These are phyloP conservation scores for Chlamydomonas applanata DNA, from an alignment of 139 green algal species.

Conservation along the genomic window DNA sequence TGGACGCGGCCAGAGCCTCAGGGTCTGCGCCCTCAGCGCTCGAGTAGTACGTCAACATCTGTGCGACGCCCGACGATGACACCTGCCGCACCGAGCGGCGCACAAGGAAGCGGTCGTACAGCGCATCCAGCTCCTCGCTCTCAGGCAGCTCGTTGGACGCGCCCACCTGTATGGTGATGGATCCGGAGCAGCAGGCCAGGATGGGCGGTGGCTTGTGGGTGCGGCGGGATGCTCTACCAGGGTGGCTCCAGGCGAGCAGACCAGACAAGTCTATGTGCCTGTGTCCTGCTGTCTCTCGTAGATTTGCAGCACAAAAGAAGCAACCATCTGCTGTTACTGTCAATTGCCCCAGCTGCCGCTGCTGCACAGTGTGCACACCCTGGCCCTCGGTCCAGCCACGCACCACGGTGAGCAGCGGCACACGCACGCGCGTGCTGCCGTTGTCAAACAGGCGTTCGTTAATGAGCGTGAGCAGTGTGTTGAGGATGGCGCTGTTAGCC, in stretches of 20 bases:
- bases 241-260: too few relatives aligned
- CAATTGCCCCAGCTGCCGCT: too few relatives aligned
- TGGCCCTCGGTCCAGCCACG: too few relatives aligned
- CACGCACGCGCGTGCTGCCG: conserved; percentile 60
- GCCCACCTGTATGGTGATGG: conserved; percentile 17
- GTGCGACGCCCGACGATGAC: conserved; percentile 18
- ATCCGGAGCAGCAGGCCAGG: too few relatives aligned
- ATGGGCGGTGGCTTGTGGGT: too few relatives aligned
- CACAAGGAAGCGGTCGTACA: conserved; percentile 88
- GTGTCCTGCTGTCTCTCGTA: too few relatives aligned
- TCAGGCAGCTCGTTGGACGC: conserved; percentile 88
- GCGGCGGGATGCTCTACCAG: too few relatives aligned
- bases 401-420: conserved; percentile 34
- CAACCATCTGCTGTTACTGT: too few relatives aligned
- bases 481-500: conserved; percentile 90
- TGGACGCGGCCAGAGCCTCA: not conserved
- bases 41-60: conserved; percentile 43
- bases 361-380: too few relatives aligned
- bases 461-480: conserved; percentile 89
- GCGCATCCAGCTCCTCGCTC: conserved; percentile 83
- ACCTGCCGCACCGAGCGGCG: conserved; percentile 51
- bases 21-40: not conserved
- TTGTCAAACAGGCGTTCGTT: conserved; percentile 96
- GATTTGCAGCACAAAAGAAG: too few relatives aligned
- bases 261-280: too few relatives aligned